A percentile compares a stretch with the other conserved stretches of the same genome.
These are phyloP conservation scores for Didymella keratinophila DNA, from an alignment of 2,329 filamentous ascomycete genomes.

Conservation along the genomic window DNA sequence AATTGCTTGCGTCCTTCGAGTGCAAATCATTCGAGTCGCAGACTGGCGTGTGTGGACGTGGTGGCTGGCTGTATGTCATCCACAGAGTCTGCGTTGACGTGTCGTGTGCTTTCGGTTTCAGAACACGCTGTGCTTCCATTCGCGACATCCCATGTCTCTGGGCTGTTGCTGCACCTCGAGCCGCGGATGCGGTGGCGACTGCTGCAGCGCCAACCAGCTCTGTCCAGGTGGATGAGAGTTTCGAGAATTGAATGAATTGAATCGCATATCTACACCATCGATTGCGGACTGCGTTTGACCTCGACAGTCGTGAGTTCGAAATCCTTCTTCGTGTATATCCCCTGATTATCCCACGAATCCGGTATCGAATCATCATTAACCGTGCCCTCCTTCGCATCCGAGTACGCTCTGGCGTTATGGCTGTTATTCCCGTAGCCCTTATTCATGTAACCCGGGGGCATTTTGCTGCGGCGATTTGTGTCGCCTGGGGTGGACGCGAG, in stretches of 20 bases:
- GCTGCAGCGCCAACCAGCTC: background rate
- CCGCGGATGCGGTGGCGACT: background rate
- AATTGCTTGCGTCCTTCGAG: background rate
- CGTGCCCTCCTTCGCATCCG: constrained; percentile 27
- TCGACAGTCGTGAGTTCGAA: constrained; percentile 37
- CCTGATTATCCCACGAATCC: constrained; percentile 38
- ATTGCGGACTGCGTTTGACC: constrained; percentile 13
- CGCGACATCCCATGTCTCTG: background rate
- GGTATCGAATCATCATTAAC: constrained; percentile 21
- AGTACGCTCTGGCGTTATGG: constrained; percentile 34
- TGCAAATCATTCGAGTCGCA: background rate
- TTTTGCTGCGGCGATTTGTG: constrained; percentile 28
- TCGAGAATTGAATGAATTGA: constrained; percentile 10
- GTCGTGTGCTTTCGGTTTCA: constrained; percentile 5
- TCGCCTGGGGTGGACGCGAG: constrained; percentile 29
- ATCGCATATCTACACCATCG: constrained; percentile 17
- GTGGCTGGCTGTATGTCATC: constrained; percentile 2
- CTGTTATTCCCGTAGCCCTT: constrained; percentile 15
- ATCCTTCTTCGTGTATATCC: constrained; percentile 37
- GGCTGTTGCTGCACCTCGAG: background rate
- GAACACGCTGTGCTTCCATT: background rate
- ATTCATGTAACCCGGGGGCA: constrained; percentile 12
- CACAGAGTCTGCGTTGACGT: background rate
- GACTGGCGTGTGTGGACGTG: background rate
- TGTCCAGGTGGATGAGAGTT: background rate